Conservation (phyloP, 1,139 yeast genomes). For the Scheffersomyces illinoinensis region DNA sequence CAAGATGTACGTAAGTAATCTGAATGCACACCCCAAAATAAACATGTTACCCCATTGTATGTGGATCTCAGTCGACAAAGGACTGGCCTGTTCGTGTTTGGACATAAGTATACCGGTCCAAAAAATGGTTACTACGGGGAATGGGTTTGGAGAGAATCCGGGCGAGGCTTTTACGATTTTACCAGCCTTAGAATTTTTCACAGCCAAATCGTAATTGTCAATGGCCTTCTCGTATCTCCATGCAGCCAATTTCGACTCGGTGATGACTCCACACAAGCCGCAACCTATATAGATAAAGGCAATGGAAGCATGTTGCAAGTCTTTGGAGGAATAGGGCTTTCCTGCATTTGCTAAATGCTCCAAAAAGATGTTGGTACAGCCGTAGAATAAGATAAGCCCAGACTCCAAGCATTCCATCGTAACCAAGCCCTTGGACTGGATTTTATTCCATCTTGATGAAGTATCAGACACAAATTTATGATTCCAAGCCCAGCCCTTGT, state of each 20-base stretch:
- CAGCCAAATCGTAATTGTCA: slow-evolving; percentile 18
- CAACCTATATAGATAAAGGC: slow-evolving; percentile 94
- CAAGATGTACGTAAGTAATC: slow-evolving; percentile 67
- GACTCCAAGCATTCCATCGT: slow-evolving; percentile 89
- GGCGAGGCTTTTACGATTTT: slow-evolving; percentile 53
- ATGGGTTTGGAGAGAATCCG: slow-evolving; percentile 85
- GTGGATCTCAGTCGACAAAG: slow-evolving; percentile 75
- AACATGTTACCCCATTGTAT: slow-evolving; percentile 89
- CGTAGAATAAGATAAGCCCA: slow-evolving; percentile 79
- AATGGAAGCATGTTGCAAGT: slow-evolving; percentile 90
- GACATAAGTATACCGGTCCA: slow-evolving; percentile 99
- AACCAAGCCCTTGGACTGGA: slow-evolving; percentile 57
- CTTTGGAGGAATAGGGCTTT: slow-evolving; percentile 88
- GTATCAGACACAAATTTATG: slow-evolving; percentile 41
- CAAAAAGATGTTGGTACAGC: slow-evolving; percentile 81
- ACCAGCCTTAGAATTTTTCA: slow-evolving; percentile 13
- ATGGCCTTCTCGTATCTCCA: slow-evolving; percentile 50
- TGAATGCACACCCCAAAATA: slow-evolving; percentile 73
- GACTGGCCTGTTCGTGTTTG: slow-evolving; percentile 83
- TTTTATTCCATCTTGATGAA: slow-evolving; percentile 31
- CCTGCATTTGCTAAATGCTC: slow-evolving; percentile 79
- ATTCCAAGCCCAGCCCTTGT: slow-evolving; percentile 94
- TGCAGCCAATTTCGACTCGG: slow-evolving; percentile 57
- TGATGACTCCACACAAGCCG: slow-evolving; percentile 85
- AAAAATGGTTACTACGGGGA: slow-evolving; percentile 88